Base-by-base conservation (phyloP, 23 red algal genomes). In the Gracilaria domingensis region DNA sequence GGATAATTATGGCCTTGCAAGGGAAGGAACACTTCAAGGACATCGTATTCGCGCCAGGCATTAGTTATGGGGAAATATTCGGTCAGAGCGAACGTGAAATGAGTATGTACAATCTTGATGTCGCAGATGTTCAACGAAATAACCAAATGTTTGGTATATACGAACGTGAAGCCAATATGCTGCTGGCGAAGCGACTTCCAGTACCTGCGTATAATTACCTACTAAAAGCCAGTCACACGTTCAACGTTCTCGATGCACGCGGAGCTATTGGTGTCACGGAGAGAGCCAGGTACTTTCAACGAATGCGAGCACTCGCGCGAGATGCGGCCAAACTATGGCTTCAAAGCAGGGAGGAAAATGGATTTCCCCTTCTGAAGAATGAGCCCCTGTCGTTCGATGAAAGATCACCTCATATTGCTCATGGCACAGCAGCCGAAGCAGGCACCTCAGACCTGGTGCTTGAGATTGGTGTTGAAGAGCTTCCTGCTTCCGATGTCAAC, bases 181-280 rank as follows among this genome's bases (percentile, higher is more conserved):
- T 99, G 37, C n/a, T 99, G 37, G 88, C 75, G 23, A 85, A 92
- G 77, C 48, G 75, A 54, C 73, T 99, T 39, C 97, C 97, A 34
- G 50, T 99, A 8, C 94, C 97, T 2, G 97, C 97, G 37, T 99
- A 99, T 50, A 95, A 95, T 49, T 96, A 88, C 75, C 36, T 99
- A 32, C 61, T 99, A 51, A 95, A 95, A 47, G 87, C 97, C 23
- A 99, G 97, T 85, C 97, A 99, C 38, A 93, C 88, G 0, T 99
- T 99, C 73, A 99, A 99, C 75, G 65, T 99, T 40, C 78, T 99
- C 9, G 97, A 99, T 74, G 90, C 97, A 42, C 94, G 97, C 28
- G 97, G 97, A 25, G 97, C 97, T 25, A 86, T 99, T 17, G 97
- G 97, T 24, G 97, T 99, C 0, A 96, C 97, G 29, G 97, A 99